phyloP scores from a whole-genome alignment of 2,329 filamentous ascomycete genomes.

The Aureobasidium sp. region DNA sequence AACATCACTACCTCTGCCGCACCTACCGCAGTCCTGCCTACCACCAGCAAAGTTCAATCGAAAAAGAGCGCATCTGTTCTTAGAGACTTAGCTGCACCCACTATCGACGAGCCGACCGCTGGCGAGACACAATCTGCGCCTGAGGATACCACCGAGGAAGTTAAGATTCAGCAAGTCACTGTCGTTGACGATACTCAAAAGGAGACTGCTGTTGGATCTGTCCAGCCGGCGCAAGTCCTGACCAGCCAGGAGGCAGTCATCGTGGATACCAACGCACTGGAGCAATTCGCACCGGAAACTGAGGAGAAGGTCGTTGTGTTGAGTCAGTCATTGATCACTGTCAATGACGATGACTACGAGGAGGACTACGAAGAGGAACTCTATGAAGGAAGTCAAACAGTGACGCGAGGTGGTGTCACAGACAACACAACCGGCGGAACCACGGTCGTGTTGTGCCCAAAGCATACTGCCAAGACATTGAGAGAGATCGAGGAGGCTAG shows the following conservation, averaged over 20 bases:
- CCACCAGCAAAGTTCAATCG: conserved; percentile 41
- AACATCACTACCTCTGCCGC: conserved; percentile 9
- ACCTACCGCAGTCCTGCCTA: conserved; percentile 18
- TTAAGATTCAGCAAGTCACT: not conserved
- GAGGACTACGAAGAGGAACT: conserved; percentile 71
- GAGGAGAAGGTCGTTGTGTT: conserved; percentile 1
- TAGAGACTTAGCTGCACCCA: conserved; percentile 36
- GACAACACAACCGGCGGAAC: conserved; percentile 62
- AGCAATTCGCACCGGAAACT: not conserved
- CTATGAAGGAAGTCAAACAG: conserved; percentile 63
- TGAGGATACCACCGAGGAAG: not conserved
- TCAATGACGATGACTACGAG: conserved; percentile 52
- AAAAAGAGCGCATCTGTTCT: conserved; percentile 51
- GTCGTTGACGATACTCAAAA: not conserved
- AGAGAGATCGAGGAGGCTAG: conserved; percentile 66
- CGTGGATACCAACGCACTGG: conserved; percentile 1
- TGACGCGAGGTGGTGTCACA: conserved; percentile 54
- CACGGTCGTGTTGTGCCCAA: conserved; percentile 64
- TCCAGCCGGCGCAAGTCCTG: not conserved
- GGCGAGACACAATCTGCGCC: not conserved
- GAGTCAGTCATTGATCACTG: conserved; percentile 4
- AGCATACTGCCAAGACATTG: conserved; percentile 59
- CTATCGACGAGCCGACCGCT: not conserved
- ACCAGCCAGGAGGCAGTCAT: not conserved
- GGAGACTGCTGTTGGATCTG: not conserved